Evolutionary conservation across 1,284 basidiomycete genomes (phyloP).

Genomic region (Lentinula novae-zelandiae): DNA sequence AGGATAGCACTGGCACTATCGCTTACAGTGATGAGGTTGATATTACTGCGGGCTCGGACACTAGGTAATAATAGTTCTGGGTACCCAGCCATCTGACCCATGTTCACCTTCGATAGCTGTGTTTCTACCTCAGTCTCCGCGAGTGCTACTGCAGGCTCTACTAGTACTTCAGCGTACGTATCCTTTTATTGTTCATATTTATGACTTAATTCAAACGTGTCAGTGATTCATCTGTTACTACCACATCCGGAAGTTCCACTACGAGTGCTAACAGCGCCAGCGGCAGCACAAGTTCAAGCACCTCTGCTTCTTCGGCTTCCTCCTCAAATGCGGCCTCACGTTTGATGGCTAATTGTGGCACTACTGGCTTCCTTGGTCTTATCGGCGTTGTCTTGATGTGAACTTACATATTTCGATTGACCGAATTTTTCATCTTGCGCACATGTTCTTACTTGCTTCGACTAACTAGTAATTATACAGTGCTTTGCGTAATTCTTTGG

Average conservation of each 20-base stretch:
- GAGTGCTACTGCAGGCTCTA: constrained; percentile 12
- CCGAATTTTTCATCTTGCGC: neutral
- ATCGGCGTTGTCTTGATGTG: neutral
- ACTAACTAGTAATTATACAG: no score
- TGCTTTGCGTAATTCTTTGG: no score
- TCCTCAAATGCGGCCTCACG: constrained; percentile 7
- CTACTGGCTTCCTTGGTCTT: constrained; percentile 1
- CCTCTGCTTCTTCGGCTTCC: neutral
- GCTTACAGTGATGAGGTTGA: constrained; percentile 57
- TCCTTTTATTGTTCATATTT: no score
- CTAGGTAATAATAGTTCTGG: constrained; percentile 26
- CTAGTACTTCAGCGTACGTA: constrained; percentile 7
- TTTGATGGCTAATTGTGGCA: neutral
- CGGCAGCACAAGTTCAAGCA: neutral
- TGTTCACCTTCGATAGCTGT: constrained; percentile 19
- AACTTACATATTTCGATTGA: neutral
- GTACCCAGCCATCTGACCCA: neutral
- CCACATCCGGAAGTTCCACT: constrained; percentile 13
- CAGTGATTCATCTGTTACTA: constrained; percentile 14
- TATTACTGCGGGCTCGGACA: constrained; percentile 39
- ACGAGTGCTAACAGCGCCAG: constrained; percentile 10
- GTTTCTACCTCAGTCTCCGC: constrained; percentile 16
- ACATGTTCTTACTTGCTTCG: neutral
- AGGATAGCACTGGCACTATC: constrained; percentile 54
- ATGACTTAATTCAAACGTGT: neutral